Evolutionary conservation across 331 rosid genomes (phyloP), one percentile per base, ranked within the genome.

Genomic region (Quercus phellos): DNA sequence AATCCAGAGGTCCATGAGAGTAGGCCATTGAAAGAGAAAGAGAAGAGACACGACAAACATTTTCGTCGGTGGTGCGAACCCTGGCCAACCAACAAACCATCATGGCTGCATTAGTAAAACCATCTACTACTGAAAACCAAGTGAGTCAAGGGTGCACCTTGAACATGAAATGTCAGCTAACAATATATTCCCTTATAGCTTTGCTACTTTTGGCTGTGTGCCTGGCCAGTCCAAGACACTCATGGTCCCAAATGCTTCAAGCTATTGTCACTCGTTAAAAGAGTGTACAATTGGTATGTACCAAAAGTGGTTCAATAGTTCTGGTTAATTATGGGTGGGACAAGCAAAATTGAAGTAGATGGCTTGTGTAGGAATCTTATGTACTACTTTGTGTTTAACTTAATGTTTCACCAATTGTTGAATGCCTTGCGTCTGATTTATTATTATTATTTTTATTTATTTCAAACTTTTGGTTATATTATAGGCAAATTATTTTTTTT

Each of bases 51-150:
- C 72, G 55, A 77, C 63, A 82, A 73, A 87, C 53, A 10, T 46
- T 70, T 42, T 12, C 76, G 88, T 90, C 89, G 88, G 90, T 87
- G 90, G 82, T 87, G 74, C 54, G 70, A 84, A 74, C 87, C 89
- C 88, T 84, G 42, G 70, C 93, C 93, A 88, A 86, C 97, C 85
- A 85, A 64, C 91, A 88, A 4, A 18, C 11, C 58, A 27, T 51
- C 77, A 78, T 71, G 58, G 74, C 54, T 18, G 27, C 85, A 4
- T 64, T 26, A 55, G 66, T 69, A 72, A 78, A 27, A 42, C 81
- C 88, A 78, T 76, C 73, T 68, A 14, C 50, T 3, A 56, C 54
- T 43, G 9, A 46, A 71, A 24, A 2, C 22, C 34, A 71, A 6
- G 56, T 70, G 6, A 55, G 56, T 38, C 55, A 30, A 68, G 51